Evolutionary conservation across 2,329 filamentous ascomycete genomes (phyloP), one percentile per base, ranked within the genome.

Genomic region (Aureobasidium uvarum): DNA sequence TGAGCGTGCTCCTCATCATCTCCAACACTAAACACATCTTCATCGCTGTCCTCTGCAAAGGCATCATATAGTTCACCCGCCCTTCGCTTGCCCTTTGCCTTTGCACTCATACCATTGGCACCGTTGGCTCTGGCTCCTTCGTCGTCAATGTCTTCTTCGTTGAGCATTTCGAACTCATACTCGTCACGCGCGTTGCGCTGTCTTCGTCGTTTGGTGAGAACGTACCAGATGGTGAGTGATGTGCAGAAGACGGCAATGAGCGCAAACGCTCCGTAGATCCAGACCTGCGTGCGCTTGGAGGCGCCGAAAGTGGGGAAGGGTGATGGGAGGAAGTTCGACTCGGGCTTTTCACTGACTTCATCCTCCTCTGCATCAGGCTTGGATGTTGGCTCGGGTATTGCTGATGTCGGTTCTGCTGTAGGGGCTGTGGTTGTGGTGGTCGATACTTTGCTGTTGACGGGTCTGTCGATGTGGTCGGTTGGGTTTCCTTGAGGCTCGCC

Each of bases 41-140:
- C 87, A 66, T 95, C 93, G 66, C 94, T 94, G 62, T 92, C 94
- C 18, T 91, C 93, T 0, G 95, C 95, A 82, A 99, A 99, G 5
- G 95, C 95, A 81, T 99, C 95, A 76, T 99, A 99, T 51, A 99
- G 80, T 79, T 98, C 94, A 33, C 94, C 92, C 2, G 92, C 95
- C 23, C 91, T 81, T 69, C 81, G 75, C 77, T 83, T 71, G 69
- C 84, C 82, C 66, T 81, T 80, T 7, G 66, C 66, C 4, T 46
- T 52, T 20, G 79, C 81, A 51, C 63, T 59, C 43, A 56, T 48
- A 77, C 66, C 77, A 76, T 73, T 74, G 70, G 13, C 69, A 23
- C 74, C 73, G 39, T 70, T 71, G 20, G 72, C 70, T 38, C 75
- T 67, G 67, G 78, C 78, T 79, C 84, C 75, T 81, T 70, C 70